Conservation (phyloP, 1,139 yeast species). For the Candida buenavistaensis region DNA sequence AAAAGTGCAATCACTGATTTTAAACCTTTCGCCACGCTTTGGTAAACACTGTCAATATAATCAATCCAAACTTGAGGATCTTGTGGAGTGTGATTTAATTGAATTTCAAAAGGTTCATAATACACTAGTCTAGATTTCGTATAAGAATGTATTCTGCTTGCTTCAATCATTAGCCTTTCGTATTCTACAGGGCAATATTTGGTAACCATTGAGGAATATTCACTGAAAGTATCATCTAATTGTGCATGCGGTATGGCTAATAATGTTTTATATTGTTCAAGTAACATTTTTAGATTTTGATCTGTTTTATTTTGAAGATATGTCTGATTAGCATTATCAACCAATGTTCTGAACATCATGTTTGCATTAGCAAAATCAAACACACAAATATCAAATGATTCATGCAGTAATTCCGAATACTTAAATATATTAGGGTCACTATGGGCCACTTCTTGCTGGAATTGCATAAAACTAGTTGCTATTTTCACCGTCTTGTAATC, state of each 20-base stretch:
- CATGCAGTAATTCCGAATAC: too few species aligned
- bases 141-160: slow-evolving; percentile 32
- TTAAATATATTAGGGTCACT: too few species aligned
- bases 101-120: slow-evolving; percentile 27
- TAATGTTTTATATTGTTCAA: slow-evolving; percentile 32
- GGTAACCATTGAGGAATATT: slow-evolving; percentile 46
- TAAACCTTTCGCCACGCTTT: slow-evolving; percentile 17
- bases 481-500: slow-evolving; percentile 21
- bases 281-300: slow-evolving; percentile 20
- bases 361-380: too few species aligned
- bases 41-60: slow-evolving; percentile 29
- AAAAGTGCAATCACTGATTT: slow-evolving; percentile 21
- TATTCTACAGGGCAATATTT: slow-evolving; percentile 28
- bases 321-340: slow-evolving; percentile 15
- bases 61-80: slow-evolving; percentile 28
- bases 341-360: slow-evolving; percentile 10
- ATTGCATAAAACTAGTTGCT: slow-evolving; percentile 23
- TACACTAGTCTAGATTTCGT: slow-evolving; percentile 29
- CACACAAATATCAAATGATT: too few species aligned
- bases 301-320: slow-evolving; percentile 14
- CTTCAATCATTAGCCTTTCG: slow-evolving; percentile 37
- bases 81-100: slow-evolving; percentile 18
- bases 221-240: slow-evolving; percentile 42
- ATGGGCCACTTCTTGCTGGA: too few species aligned
- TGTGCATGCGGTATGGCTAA: slow-evolving; percentile 43